Evolutionary conservation across 2,329 filamentous ascomycete genomes (phyloP), one percentile per base, ranked within the genome.

Genomic region (Ophiostoma montium): DNA sequence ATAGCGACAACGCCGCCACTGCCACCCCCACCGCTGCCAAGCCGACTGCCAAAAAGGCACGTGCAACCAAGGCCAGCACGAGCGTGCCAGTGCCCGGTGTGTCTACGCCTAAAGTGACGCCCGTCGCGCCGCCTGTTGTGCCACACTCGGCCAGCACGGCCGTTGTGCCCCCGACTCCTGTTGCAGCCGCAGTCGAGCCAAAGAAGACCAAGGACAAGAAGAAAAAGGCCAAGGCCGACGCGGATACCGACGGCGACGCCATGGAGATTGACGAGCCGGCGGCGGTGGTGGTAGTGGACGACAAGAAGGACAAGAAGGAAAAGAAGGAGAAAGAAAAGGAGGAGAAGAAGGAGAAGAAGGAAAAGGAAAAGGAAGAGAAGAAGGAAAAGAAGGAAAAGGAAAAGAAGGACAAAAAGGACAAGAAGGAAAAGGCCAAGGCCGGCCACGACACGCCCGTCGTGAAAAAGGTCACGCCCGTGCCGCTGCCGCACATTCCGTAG

Each of bases 181-280:
- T 44, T 9, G 27, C 31, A 15, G 35, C 18, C 2, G 56, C 55
- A 10, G 46, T 52, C 19, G 58, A 59, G 18, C 50, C 58, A 4
- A 65, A 63, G 57, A 63, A 18, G 15, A 66, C 21, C 46, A 46
- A 46, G 35, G 45, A 64, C 58, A 62, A 60, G 49, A 39, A 27
- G 27, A 45, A 60, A 53, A 51, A 44, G 41, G 16, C 16, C 27
- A 44, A 44, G 30, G 30, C 30, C 16, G 30, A 12, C 4, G 27
- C n/a, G 23, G 23, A n/a, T n/a, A n/a, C 23, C n/a, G 46, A 13
- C 23, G 19, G 3, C 10, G 32, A 35, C 4, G 35, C 39, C 31
- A 46, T 48, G 50, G 35, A 33, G 10, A 49, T 50, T n/a, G 41
- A 38, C 13, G 35, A 12, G 35, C 18, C 41, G 13, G 15, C 31